Evolutionary conservation across 768 basidiomycete species (phyloP), one percentile per base, ranked within the genome.

Genomic region (Coprinopsis marcescibilis): DNA sequence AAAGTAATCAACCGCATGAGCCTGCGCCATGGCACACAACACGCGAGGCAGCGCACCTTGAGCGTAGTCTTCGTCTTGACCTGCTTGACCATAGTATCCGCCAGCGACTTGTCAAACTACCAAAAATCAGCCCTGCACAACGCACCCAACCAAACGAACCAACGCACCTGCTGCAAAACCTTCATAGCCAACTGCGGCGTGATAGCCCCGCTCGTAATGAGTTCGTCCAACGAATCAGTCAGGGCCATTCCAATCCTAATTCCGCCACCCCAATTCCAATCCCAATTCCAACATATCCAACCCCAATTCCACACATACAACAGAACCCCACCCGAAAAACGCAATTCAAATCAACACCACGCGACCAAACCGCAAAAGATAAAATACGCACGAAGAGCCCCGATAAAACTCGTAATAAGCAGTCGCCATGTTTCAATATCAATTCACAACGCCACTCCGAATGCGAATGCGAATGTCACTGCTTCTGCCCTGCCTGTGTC

Each of bases 171-270:
- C 61, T 88, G 85, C 49, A 98, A 68, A n/a, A 96, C 91, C 66
- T 95, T 90, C 85, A 97, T 91, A n/a, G 95, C 96, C 55, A 98
- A 66, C 69, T 98, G 95, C 11, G 95, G 95, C 15, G 93, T 95
- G 58, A 99, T 99, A 41, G 89, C 83, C 2, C 95, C 95, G 60
- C 86, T 88, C 37, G 93, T 95, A 58, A 99, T 97, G 55, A 99
- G 80, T 69, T 98, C 95, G 69, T 99, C 96, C 57, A 99, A 80
- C 54, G 95, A 93, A 72, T 99, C 96, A 12, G 94, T 95, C 43
- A 99, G 76, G 43, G 95, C 92, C 78, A 93, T 90, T 43, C 96
- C 96, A 65, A 98, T 91, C 54, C 96, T 98, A 47, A 42, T 14
- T 25, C 25, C 46, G 46, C 14, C 12, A 19, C 7, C 10, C 23